These are phyloP conservation scores for Plasmodium malariae DNA, from an alignment of 169 alveolate genomes.

Conservation along the genomic window DNA sequence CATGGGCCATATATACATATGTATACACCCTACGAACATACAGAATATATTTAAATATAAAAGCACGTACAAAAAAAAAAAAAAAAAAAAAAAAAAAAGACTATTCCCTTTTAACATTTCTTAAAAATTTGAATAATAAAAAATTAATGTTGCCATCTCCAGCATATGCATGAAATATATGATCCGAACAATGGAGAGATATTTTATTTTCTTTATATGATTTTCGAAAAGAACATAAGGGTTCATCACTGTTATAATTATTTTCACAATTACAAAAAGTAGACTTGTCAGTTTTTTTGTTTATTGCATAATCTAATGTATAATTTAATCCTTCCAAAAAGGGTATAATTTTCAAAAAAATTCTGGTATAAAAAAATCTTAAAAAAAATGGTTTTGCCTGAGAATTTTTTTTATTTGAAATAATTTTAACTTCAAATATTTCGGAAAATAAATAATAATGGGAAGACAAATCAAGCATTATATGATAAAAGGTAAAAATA, in stretches of 20 bases:
- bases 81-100: not conserved
- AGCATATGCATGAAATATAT: slow-evolving; percentile 65
- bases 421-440: slow-evolving; percentile 56
- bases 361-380: slow-evolving; percentile 41
- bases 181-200: slow-evolving; percentile 24
- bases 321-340: slow-evolving; percentile 58
- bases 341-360: slow-evolving; percentile 47
- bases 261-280: slow-evolving; percentile 49
- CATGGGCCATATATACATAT: slow-evolving; percentile 12
- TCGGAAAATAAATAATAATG: slow-evolving; percentile 35
- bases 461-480: slow-evolving; percentile 52
- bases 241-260: not conserved
- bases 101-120: not conserved
- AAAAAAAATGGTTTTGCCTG: slow-evolving; percentile 71
- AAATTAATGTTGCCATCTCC: slow-evolving; percentile 65
- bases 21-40: not conserved
- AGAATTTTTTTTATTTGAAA: slow-evolving; percentile 61
- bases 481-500: slow-evolving; percentile 54
- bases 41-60: not conserved
- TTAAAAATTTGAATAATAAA: slow-evolving; percentile 44
- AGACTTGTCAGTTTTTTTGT: slow-evolving; percentile 26
- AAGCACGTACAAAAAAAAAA: not conserved
- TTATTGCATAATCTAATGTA: slow-evolving; percentile 65
- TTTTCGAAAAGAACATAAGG: slow-evolving; percentile 14
- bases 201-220: slow-evolving; percentile 12